phyloP scores from a whole-genome alignment of 2,329 filamentous ascomycete species.

The Celoporthe dispersa region DNA sequence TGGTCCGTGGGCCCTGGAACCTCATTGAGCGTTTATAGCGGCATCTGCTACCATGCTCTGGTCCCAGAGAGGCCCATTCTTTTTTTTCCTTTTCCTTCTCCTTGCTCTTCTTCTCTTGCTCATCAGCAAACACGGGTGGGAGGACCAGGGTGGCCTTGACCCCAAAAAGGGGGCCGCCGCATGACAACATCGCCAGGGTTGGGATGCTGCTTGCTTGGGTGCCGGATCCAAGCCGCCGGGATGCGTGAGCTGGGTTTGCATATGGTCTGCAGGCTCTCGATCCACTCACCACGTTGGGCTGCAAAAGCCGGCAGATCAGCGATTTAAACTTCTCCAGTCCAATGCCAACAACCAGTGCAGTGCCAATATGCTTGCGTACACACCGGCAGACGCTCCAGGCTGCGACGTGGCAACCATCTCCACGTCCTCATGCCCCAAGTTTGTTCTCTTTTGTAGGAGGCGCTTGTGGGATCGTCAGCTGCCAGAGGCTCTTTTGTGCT shows the following conservation, averaged over 20 bases:
- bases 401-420: slow-evolving; percentile 11
- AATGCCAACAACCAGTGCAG: slow-evolving; percentile 6
- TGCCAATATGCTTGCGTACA: slow-evolving; percentile 3
- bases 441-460: neutral
- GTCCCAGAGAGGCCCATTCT: slow-evolving; percentile 17
- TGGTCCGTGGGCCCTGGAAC: neutral
- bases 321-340: slow-evolving; percentile 11
- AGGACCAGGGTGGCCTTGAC: slow-evolving; percentile 18
- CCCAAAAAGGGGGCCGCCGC: slow-evolving; percentile 15
- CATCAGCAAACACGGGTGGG: slow-evolving; percentile 19
- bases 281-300: slow-evolving; percentile 18
- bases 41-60: neutral
- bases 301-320: slow-evolving; percentile 17
- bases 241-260: slow-evolving; percentile 19
- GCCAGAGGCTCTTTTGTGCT: neutral
- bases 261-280: slow-evolving; percentile 15
- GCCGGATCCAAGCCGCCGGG: slow-evolving; percentile 30
- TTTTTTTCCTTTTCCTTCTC: slow-evolving; percentile 6
- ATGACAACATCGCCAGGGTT: slow-evolving; percentile 10
- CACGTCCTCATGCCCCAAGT: neutral
- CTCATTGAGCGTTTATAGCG: neutral
- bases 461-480: neutral
- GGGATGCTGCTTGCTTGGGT: slow-evolving; percentile 16
- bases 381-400: neutral
- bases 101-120: slow-evolving; percentile 15